phyloP scores from a whole-genome alignment of 2,329 filamentous ascomycete genomes.

The Ophiostoma australiae region DNA sequence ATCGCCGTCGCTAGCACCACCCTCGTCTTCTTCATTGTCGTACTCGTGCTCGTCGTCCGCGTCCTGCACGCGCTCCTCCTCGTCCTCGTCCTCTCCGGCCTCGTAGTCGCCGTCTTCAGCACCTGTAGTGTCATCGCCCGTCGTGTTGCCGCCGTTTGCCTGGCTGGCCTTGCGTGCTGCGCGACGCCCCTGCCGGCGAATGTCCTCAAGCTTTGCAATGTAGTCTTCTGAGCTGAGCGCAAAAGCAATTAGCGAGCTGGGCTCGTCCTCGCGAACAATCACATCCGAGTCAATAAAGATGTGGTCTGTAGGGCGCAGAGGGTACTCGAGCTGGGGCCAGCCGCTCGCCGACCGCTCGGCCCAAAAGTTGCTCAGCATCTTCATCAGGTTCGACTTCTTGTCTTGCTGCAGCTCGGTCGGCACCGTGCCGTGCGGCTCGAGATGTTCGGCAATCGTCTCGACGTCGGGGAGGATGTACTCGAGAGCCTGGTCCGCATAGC shows the following conservation, averaged over 20 bases:
- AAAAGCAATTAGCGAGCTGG: slow-evolving; percentile 91
- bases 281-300: slow-evolving; percentile 97
- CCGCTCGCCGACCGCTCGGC: slow-evolving; percentile 94
- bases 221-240: slow-evolving; percentile 87
- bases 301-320: slow-evolving; percentile 80
- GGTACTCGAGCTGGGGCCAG: slow-evolving; percentile 89
- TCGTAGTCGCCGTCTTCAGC: slow-evolving; percentile 14
- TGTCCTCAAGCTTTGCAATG: slow-evolving; percentile 66
- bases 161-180: slow-evolving; percentile 25
- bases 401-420: slow-evolving; percentile 79
- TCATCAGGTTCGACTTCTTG: slow-evolving; percentile 88
- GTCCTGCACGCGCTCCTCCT: background rate
- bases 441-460: slow-evolving; percentile 57
- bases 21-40: background rate
- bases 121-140: slow-evolving; percentile 20
- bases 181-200: slow-evolving; percentile 46
- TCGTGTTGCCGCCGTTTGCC: slow-evolving; percentile 27
- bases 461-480: slow-evolving; percentile 64
- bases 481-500: slow-evolving; percentile 66
- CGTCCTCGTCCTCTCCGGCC: slow-evolving; percentile 6
- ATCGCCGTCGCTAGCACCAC: slow-evolving; percentile 1
- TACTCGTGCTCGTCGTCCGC: slow-evolving; percentile 12
- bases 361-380: slow-evolving; percentile 96
- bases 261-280: slow-evolving; percentile 94
- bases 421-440: slow-evolving; percentile 57